Conservation (phyloP, 2,329 filamentous ascomycete genomes). For the Pseudogymnoascus sp. region DNA sequence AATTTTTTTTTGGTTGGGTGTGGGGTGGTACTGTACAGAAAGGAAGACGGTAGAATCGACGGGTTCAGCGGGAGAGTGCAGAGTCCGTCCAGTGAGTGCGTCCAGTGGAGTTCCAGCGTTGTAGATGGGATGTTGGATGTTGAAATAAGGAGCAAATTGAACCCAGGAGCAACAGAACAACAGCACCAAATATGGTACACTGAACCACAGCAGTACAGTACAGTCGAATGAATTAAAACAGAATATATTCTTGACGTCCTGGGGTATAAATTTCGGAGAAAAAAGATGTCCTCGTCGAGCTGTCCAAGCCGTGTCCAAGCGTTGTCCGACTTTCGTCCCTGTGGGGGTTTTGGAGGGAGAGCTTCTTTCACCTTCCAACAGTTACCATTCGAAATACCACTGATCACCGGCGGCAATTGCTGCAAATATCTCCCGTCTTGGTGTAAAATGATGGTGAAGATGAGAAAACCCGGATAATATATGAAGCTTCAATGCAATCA, state of each 20-base stretch:
- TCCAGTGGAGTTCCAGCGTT: neutral
- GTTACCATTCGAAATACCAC: neutral
- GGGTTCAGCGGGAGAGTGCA: slow-evolving; percentile 7
- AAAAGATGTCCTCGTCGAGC: neutral
- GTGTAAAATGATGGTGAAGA: neutral
- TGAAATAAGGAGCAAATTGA: slow-evolving; percentile 2
- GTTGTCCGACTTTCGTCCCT: neutral
- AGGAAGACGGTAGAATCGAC: slow-evolving; percentile 9
- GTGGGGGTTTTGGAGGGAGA: slow-evolving; percentile 5
- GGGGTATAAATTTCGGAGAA: neutral
- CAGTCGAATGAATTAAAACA: neutral
- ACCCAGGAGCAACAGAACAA: neutral
- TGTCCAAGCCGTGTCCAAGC: neutral
- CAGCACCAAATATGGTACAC: neutral
- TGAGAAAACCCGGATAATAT: neutral
- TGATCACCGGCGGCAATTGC: slow-evolving; percentile 2
- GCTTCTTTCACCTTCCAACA: slow-evolving; percentile 9
- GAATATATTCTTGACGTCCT: neutral
- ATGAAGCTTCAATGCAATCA: neutral
- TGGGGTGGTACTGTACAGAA: slow-evolving; percentile 7
- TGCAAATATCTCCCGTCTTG: neutral
- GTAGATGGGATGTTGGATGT: neutral
- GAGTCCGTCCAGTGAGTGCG: neutral
- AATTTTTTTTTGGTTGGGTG: slow-evolving; percentile 10
- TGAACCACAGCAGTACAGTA: neutral